Evolutionary conservation across 106 monocot species (phyloP).

Genomic region (Dendrobium chrysotoxum): DNA sequence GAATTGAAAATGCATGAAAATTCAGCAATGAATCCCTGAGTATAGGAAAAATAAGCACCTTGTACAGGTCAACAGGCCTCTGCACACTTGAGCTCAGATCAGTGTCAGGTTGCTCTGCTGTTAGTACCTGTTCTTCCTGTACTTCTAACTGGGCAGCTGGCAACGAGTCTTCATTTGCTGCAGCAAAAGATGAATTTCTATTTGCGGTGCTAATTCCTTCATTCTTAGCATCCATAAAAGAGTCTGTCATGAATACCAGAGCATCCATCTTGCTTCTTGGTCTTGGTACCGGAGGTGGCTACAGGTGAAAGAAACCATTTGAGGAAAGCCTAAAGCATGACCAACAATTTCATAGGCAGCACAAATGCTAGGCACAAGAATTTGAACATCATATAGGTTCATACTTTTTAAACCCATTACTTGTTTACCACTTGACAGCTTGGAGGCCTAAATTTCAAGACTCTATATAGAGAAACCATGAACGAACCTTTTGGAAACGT

Average conservation of each 20-base stretch:
- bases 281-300: slow-evolving; percentile 70
- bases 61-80: slow-evolving; percentile 88
- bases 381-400: not conserved
- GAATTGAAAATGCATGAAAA: not conserved
- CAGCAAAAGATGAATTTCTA: slow-evolving; percentile 9
- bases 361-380: not conserved
- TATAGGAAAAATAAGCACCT: slow-evolving; percentile 35
- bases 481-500: not conserved
- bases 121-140: slow-evolving; percentile 13
- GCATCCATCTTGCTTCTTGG: slow-evolving; percentile 72
- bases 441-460: no score
- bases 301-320: slow-evolving; percentile 11
- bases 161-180: slow-evolving; percentile 12
- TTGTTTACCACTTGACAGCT: no score
- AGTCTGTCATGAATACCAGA: slow-evolving; percentile 57
- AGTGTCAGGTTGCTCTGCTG: slow-evolving; percentile 21
- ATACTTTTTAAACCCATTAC: not conserved
- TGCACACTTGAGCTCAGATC: slow-evolving; percentile 32
- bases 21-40: no score
- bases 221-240: slow-evolving; percentile 24
- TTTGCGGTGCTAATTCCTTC: slow-evolving; percentile 19
- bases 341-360: not conserved
- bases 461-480: not conserved
- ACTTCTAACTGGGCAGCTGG: slow-evolving; percentile 10
- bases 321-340: not conserved